Evolutionary conservation across 306 rosid species (phyloP), one percentile per base, ranked within the genome.

Genomic region (Castanea sativa): DNA sequence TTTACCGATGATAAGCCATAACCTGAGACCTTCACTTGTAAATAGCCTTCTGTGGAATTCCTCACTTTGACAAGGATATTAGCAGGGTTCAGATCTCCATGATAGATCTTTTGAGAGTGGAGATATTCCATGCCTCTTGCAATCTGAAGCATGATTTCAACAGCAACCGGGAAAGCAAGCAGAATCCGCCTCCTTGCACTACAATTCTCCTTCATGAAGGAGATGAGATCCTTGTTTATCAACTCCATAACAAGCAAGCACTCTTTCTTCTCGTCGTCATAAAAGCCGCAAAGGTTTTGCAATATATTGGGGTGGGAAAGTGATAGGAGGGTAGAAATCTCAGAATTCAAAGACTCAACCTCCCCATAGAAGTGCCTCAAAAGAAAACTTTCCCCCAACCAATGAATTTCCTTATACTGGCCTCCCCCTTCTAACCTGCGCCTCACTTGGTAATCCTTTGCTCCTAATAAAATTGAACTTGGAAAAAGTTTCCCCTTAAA

Each of bases 131-230:
- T 89, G 58, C 97, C 98, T 81, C 98, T 87, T 0, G 98, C 96
- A 75, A 96, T 91, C 76, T 96, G 99, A 82, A 96, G 97, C 98
- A 96, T 93, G 75, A 96, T 83, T 86, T 96, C 99, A 69, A 90
- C 93, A 61, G 88, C 82, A 30, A 90, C 96, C 4, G 94, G 88
- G 25, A 91, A 79, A 19, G 99, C 85, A 80, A 93, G 89, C 79
- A 93, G 41, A 78, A 88, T 65, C 85, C 79, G 89, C 65, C 97
- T 89, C 90, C 97, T 91, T 2, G 91, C 88, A 32, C 98, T 91
- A 29, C 76, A 78, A 16, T 88, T 93, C 79, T 96, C 99, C 80
- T 83, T 96, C 93, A 93, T 83, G 78, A 89, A 89, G 69, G 86
- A 79, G 69, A 80, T 58, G 1, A 96, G 80, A 80, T 91, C 94